Evolutionary conservation across 139 green algal genomes (phyloP).

Genomic region (Picochlorum sp.): DNA sequence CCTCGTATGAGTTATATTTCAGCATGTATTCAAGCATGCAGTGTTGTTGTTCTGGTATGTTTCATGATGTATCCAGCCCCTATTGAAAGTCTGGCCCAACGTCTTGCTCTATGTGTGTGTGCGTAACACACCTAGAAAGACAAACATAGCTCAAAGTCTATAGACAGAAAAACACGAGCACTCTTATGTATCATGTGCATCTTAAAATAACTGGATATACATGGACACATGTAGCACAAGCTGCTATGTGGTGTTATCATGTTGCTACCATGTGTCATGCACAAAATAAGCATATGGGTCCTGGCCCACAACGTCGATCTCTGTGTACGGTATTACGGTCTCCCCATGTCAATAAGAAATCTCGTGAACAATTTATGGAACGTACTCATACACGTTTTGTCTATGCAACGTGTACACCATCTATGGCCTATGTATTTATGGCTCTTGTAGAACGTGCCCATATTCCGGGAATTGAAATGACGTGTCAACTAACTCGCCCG

Average conservation of each 20-base stretch:
- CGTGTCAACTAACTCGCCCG: background rate
- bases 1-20: slow-evolving; percentile 29
- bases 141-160: background rate
- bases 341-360: slow-evolving; percentile 32
- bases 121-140: slow-evolving; percentile 14
- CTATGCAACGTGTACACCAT: background rate
- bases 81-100: slow-evolving; percentile 43
- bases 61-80: slow-evolving; percentile 47
- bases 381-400: slow-evolving; percentile 19
- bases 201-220: too few species aligned
- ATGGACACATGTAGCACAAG: too few species aligned
- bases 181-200: too few species aligned
- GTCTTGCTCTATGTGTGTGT: slow-evolving; percentile 31
- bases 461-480: background rate
- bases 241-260: too few species aligned
- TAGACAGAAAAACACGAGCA: too few species aligned
- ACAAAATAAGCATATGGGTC: slow-evolving; percentile 6
- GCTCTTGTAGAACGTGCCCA: background rate
- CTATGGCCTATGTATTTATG: background rate
- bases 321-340: slow-evolving; percentile 28
- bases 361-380: slow-evolving; percentile 28
- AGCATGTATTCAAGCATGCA: slow-evolving; percentile 29
- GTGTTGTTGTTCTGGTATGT: slow-evolving; percentile 40
- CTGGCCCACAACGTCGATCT: slow-evolving; percentile 23
- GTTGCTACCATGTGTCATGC: background rate